These are phyloP conservation scores for Podospora comata DNA, from an alignment of 495 filamentous ascomycete genomes.

Conservation along the genomic window DNA sequence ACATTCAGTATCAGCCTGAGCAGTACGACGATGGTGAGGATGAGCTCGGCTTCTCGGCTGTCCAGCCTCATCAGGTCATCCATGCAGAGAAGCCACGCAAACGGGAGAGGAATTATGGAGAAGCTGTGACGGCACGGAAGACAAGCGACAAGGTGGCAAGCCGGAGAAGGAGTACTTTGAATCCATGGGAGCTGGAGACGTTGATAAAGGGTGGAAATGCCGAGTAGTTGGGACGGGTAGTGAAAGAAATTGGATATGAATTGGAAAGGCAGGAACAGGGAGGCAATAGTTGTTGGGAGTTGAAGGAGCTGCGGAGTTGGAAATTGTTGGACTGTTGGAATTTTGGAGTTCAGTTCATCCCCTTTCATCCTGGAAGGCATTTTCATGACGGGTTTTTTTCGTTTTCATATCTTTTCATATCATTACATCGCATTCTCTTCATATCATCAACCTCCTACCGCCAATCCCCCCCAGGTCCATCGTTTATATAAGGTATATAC, in stretches of 20 bases:
- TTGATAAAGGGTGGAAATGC: constrained; percentile 29
- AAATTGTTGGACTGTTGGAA: not conserved
- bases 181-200: constrained; percentile 65
- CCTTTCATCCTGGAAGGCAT: not conserved
- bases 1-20: not conserved
- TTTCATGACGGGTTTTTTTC: not conserved
- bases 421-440: not conserved
- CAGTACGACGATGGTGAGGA: constrained; percentile 16
- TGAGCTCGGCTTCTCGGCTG: constrained; percentile 14
- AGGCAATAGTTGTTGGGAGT: not conserved
- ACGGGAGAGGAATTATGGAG: not conserved
- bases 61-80: not conserved
- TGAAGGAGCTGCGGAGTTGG: not conserved
- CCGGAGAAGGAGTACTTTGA: constrained; percentile 66
- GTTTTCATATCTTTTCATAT: not conserved
- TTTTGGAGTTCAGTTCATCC: not conserved
- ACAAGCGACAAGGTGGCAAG: constrained; percentile 40
- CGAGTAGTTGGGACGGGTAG: not conserved
- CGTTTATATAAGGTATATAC: not conserved
- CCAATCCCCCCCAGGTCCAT: not conserved
- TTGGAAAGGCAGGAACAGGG: not conserved
- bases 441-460: not conserved
- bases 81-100: not conserved
- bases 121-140: not conserved
- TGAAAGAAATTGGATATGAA: not conserved